Percentiles rank a stretch among this genome's conserved stretches.
Conservation (phyloP, 2,329 filamentous ascomycete genomes). For the Colletotrichum sp. region DNA sequence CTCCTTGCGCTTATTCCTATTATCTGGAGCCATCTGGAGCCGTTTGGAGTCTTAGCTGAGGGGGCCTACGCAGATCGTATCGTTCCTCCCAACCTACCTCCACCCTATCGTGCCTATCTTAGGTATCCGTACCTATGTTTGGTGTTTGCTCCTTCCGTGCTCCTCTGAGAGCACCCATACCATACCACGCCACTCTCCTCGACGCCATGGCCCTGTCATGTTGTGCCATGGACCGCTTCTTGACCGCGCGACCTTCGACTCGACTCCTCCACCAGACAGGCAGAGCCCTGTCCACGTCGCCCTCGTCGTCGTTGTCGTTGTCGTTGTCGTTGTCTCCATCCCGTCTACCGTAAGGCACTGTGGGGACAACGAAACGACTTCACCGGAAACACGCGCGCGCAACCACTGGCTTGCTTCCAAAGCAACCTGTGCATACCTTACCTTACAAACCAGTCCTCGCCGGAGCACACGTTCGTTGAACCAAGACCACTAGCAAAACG, state of each 20-base stretch:
- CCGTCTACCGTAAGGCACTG: neutral
- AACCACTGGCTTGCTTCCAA: neutral
- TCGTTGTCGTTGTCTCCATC: neutral
- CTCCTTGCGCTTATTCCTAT: conserved; percentile 13
- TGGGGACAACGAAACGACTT: neutral
- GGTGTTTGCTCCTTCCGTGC: neutral
- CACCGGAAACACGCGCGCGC: neutral
- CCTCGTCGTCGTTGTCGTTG: neutral
- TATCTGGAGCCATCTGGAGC: neutral
- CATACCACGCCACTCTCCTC: neutral
- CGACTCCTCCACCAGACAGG: neutral
- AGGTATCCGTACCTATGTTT: neutral
- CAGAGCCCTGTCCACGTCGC: neutral
- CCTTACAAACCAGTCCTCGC: neutral
- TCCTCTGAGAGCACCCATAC: neutral
- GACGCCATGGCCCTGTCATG: neutral
- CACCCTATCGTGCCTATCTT: neutral
- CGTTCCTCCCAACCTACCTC: neutral
- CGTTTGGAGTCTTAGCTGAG: neutral
- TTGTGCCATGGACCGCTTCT: neutral
- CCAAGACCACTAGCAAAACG: neutral
- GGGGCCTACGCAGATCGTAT: neutral
- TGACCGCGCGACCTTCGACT: neutral
- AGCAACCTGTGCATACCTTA: neutral
- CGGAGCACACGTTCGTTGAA: neutral